Evolutionary conservation across 2,329 filamentous ascomycete genomes (phyloP), one percentile per base, ranked within the genome.

Genomic region (Colletotrichum lindemuthianum): DNA sequence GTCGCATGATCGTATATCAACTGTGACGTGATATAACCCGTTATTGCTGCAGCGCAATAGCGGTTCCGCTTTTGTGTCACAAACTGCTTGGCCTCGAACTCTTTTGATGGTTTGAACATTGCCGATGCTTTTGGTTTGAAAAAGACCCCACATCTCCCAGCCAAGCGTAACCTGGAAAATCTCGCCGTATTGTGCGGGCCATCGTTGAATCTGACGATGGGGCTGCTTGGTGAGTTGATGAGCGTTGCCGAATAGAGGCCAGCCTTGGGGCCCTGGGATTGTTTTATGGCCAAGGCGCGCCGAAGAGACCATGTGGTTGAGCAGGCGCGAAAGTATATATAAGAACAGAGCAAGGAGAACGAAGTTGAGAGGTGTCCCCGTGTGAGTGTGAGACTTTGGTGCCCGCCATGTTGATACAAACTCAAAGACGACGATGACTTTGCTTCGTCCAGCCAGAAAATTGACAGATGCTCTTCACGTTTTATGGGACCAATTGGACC

Each of bases 61-160:
- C n/a, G n/a, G n/a, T n/a, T n/a, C n/a, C n/a, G n/a, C n/a, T n/a
- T n/a, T n/a, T n/a, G n/a, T n/a, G n/a, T n/a, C n/a, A n/a, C n/a
- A n/a, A n/a, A n/a, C 24, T 53, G 39, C 37, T 53, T 41, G 9
- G 50, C 50, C 16, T 53, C 50, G n/a, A 53, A 53, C 4, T 53
- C 50, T 34, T 53, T 36, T 13, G 50, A 53, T 39, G 50, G 50
- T n/a, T 43, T 53, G 24, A 41, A 53, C 1, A 36, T 41, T 3
- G 40, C 37, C 36, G 37, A 53, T 32, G 50, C 50, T 41, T 53
- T 53, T 6, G 50, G 50, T 9, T 37, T 59, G 10, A 59, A 24
- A 1, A 59, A 59, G 10, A 59, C 56, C 45, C 45, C 56, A 59
- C 8, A 43, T 37, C 37, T 59, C 45, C 56, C 45, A 59, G 1